Conservation (phyloP, 2,329 filamentous ascomycete genomes). For the Ascochyta viciae-villosae region DNA sequence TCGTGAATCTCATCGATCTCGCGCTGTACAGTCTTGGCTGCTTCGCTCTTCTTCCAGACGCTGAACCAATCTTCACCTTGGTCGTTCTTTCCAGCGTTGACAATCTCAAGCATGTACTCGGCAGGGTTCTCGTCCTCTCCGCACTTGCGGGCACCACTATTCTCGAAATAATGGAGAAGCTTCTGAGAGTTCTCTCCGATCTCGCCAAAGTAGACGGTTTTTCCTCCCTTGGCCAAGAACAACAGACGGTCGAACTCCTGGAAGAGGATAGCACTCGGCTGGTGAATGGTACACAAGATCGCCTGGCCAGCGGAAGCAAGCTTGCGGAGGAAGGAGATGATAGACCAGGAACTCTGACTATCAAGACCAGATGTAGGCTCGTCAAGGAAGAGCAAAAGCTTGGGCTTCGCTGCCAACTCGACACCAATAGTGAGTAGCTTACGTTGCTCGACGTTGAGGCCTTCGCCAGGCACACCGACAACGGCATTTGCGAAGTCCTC, state of each 20-base stretch:
- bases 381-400: conserved; percentile 67
- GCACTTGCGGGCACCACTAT: conserved; percentile 67
- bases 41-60: conserved; percentile 46
- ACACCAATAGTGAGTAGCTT: conserved; percentile 77
- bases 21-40: conserved; percentile 36
- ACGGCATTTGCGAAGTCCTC: conserved; percentile 70
- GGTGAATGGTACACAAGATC: conserved; percentile 57
- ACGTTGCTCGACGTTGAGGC: conserved; percentile 72
- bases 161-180: conserved; percentile 63
- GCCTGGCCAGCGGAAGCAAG: conserved; percentile 60
- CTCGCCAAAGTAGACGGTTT: conserved; percentile 58
- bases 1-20: conserved; percentile 52
- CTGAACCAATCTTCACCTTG: conserved; percentile 50
- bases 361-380: conserved; percentile 68
- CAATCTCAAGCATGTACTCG: conserved; percentile 73
- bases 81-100: conserved; percentile 43
- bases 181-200: conserved; percentile 52
- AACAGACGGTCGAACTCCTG: conserved; percentile 55
- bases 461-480: conserved; percentile 68
- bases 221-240: conserved; percentile 53
- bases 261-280: conserved; percentile 55
- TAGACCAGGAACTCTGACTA: conserved; percentile 64
- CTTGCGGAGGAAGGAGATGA: conserved; percentile 67
- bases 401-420: conserved; percentile 73
- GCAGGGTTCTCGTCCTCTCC: conserved; percentile 72